phyloP scores from a whole-genome alignment of 2,329 filamentous ascomycete genomes.

The Chaetomium globosum region DNA sequence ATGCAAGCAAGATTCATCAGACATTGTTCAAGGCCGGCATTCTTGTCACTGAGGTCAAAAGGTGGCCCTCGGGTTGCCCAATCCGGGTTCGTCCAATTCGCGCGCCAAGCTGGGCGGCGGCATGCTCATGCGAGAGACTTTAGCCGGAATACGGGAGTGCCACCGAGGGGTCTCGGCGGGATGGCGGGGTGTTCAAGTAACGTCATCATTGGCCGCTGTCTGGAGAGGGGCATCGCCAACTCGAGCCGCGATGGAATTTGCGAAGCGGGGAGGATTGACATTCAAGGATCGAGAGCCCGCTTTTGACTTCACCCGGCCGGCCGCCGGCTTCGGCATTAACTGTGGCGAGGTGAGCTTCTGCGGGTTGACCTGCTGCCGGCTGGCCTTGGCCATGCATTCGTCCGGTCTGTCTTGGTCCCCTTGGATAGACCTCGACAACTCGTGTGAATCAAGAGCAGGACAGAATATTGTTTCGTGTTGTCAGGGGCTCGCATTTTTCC shows the following conservation, averaged over 20 bases:
- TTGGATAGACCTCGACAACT: background rate
- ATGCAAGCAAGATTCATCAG: background rate
- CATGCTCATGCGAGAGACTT: constrained; percentile 19
- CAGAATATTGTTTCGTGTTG: background rate
- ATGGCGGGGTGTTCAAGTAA: constrained; percentile 20
- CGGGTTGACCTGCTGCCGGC: background rate
- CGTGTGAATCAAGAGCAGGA: background rate
- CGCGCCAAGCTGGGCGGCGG: background rate
- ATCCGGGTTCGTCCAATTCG: constrained; percentile 20
- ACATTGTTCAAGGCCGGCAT: background rate
- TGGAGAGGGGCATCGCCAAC: constrained; percentile 18
- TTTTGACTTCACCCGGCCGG: constrained; percentile 22
- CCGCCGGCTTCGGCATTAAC: constrained; percentile 3
- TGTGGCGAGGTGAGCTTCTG: constrained; percentile 2
- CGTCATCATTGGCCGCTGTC: constrained; percentile 30
- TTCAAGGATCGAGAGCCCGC: background rate
- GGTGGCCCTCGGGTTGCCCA: constrained; percentile 30
- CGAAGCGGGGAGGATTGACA: constrained; percentile 10
- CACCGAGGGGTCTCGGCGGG: background rate
- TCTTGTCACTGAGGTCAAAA: constrained; percentile 10
- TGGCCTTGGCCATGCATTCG: background rate
- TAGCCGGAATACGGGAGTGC: constrained; percentile 30
- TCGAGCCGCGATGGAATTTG: constrained; percentile 6
- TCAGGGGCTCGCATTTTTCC: background rate
- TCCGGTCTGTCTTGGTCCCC: background rate